These are phyloP conservation scores for Alisma plantagoaquatica DNA, from an alignment of 106 monocot species.

Conservation along the genomic window DNA sequence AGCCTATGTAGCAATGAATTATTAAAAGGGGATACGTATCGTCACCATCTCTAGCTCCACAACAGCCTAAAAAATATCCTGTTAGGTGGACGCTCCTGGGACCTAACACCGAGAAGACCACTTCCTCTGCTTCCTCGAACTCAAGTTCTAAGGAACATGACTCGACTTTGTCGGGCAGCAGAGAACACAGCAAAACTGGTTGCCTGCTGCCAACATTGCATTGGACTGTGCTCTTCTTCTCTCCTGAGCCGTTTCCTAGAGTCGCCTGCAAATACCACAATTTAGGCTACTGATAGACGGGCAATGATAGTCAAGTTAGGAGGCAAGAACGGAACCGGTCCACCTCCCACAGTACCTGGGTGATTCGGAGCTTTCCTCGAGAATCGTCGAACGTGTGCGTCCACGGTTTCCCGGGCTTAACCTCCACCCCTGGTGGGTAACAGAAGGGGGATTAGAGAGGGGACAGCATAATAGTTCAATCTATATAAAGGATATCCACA, in stretches of 20 bases:
- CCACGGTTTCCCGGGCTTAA: constrained; percentile 76
- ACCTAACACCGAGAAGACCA: constrained; percentile 72
- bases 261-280: constrained; percentile 41
- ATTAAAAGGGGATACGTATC: constrained; percentile 48
- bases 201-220: constrained; percentile 67
- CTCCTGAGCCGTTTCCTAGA: constrained; percentile 37
- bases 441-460: too few species aligned
- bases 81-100: constrained; percentile 66
- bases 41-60: constrained; percentile 7
- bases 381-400: constrained; percentile 33
- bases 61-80: constrained; percentile 45
- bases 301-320: not conserved
- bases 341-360: too few species aligned
- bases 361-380: constrained; percentile 64
- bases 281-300: not conserved
- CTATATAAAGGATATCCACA: too few species aligned
- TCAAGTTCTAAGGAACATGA: constrained; percentile 69
- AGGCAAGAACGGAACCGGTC: too few species aligned
- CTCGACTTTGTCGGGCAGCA: constrained; percentile 50
- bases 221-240: constrained; percentile 35
- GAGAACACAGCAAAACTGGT: constrained; percentile 57
- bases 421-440: constrained; percentile 43
- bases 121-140: constrained; percentile 71
- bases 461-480: too few species aligned
- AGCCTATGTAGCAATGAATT: not conserved